Conservation (phyloP, 257 asterid genomes). For the Nicotiana undulata region DNA sequence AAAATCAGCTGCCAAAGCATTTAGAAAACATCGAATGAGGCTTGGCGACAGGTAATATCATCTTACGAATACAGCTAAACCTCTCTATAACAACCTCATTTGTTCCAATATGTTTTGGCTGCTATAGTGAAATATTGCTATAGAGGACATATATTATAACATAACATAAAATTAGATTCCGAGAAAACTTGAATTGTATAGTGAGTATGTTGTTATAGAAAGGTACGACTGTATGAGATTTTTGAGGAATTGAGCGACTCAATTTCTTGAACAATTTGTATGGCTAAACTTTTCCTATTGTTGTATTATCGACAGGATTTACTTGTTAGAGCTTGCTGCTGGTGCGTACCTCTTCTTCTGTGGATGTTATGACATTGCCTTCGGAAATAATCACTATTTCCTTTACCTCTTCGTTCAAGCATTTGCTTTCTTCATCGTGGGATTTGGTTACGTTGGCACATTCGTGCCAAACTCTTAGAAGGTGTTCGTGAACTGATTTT, state of each 20-base stretch:
- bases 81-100: no score
- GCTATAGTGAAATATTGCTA: no score
- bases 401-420: conserved; percentile 65
- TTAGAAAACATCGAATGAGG: conserved; percentile 45
- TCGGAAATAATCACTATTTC: conserved; percentile 54
- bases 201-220: no score
- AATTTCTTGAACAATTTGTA: background rate
- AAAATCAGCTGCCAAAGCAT: conserved; percentile 49
- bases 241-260: background rate
- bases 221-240: no score
- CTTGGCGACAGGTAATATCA: conserved; percentile 62
- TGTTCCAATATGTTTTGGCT: no score
- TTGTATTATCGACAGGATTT: conserved; percentile 34
- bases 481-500: background rate
- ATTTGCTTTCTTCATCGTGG: conserved; percentile 59
- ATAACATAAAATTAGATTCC: no score
- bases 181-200: no score
- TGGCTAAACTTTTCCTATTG: background rate
- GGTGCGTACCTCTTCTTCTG: conserved; percentile 69
- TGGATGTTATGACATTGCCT: conserved; percentile 62
- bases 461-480: conserved; percentile 41
- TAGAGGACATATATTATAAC: no score
- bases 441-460: conserved; percentile 78
- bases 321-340: conserved; percentile 53
- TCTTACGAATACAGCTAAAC: background rate